These are phyloP conservation scores for Linnemannia elongata DNA, from an alignment of 192 early-diverging fungal genomes.

Conservation along the genomic window DNA sequence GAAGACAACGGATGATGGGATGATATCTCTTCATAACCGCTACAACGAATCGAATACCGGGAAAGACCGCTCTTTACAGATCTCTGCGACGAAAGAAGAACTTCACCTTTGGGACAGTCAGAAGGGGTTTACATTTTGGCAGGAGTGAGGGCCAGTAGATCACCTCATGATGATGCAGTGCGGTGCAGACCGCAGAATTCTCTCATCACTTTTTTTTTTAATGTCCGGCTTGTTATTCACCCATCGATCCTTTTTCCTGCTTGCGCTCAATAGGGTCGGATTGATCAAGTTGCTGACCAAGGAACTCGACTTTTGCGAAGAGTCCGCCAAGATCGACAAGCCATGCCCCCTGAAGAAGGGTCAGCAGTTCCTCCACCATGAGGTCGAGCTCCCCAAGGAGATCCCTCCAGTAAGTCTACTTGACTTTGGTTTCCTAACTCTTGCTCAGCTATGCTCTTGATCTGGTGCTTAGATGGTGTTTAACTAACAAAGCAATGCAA, in stretches of 20 bases:
- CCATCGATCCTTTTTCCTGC: background rate
- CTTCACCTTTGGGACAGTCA: too few species aligned
- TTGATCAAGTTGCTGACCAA: slow-evolving; percentile 62
- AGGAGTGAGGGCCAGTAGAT: background rate
- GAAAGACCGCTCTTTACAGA: background rate
- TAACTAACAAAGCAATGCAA: background rate
- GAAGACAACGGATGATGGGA: background rate
- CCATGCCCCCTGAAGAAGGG: slow-evolving; percentile 64
- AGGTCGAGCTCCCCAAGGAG: slow-evolving; percentile 67
- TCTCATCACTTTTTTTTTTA: background rate
- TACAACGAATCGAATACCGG: background rate
- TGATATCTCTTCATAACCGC: background rate
- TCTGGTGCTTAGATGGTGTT: background rate
- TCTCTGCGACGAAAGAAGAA: background rate
- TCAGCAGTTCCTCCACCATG: slow-evolving; percentile 51
- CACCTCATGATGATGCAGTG: background rate
- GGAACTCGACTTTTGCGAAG: slow-evolving; percentile 65
- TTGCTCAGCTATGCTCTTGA: background rate
- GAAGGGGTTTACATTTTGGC: background rate
- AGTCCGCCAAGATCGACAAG: slow-evolving; percentile 63
- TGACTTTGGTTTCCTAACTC: background rate
- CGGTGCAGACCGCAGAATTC: background rate
- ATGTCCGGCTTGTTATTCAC: background rate
- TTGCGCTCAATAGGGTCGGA: slow-evolving; percentile 44
- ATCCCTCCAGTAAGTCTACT: slow-evolving; percentile 63